Conservation (phyloP, 1,139 yeast species). For the Saccharomycopsis phalli region DNA sequence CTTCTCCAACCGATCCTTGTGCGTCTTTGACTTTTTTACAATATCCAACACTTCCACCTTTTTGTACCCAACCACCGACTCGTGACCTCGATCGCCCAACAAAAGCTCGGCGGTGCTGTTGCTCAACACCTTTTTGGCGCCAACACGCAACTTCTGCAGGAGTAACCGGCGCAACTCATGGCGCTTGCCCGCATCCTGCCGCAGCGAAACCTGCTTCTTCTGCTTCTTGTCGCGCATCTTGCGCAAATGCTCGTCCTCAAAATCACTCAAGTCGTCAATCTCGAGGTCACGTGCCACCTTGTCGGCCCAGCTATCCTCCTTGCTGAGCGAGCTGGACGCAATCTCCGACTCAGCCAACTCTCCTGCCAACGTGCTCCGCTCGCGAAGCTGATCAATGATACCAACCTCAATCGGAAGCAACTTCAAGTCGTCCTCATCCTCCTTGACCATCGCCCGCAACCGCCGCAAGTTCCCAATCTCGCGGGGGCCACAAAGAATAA, state of each 20-base stretch:
- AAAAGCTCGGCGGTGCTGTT: conserved; percentile 84
- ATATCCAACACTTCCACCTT: conserved; percentile 64
- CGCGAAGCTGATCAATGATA: conserved; percentile 59
- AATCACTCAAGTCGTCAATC: conserved; percentile 47
- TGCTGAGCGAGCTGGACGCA: conserved; percentile 49
- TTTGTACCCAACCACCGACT: conserved; percentile 61
- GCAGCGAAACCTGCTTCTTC: conserved; percentile 43
- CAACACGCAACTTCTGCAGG: conserved; percentile 47
- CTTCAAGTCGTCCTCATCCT: conserved; percentile 47
- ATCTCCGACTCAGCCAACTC: conserved; percentile 66
- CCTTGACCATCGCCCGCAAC: conserved; percentile 46
- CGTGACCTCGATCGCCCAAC: conserved; percentile 63
- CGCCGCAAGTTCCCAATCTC: conserved; percentile 81
- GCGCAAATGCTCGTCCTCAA: conserved; percentile 60
- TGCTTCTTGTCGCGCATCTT: conserved; percentile 56
- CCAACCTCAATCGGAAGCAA: conserved; percentile 72
- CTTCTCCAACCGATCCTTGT: conserved; percentile 19
- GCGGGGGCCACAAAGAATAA: conserved; percentile 86
- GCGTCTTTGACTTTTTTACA: conserved; percentile 36
- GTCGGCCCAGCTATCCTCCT: conserved; percentile 73
- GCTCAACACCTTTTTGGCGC: conserved; percentile 67
- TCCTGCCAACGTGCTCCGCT: conserved; percentile 60
- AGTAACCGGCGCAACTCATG: conserved; percentile 52
- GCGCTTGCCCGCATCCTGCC: conserved; percentile 40
- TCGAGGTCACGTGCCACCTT: conserved; percentile 95